Base-by-base conservation (phyloP, 768 basidiomycete genomes). In the Sarcomyxa edulis region DNA sequence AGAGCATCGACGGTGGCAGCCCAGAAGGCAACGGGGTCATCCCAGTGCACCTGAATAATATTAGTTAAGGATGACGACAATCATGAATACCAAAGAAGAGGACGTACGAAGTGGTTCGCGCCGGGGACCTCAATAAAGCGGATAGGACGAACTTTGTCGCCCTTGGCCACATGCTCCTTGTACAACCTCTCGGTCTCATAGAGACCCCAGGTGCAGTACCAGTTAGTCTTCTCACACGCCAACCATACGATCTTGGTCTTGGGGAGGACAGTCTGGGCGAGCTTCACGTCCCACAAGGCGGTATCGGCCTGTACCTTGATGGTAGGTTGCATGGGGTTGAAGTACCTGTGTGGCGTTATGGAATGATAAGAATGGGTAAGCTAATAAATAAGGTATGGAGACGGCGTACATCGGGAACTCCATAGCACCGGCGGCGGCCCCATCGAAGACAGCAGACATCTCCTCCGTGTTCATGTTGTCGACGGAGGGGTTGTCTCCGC, bases 51-150 rank as follows among this genome's bases (percentile, higher is more conserved):
- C 38, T 39, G 38, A 39, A n/a, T n/a, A n/a, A n/a, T n/a, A n/a
- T n/a, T n/a, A n/a, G n/a, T n/a, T n/a, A n/a, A n/a, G n/a, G n/a
- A n/a, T n/a, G n/a, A n/a, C n/a, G n/a, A n/a, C n/a, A n/a, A n/a
- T n/a, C n/a, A n/a, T n/a, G n/a, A n/a, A n/a, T n/a, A n/a, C n/a
- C n/a, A n/a, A n/a, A n/a, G 12, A 3, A 32, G 35, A 15, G 7
- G 24, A 50, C 64, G 41, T 37, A 67, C 65, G 37, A 66, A 62
- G 39, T 67, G 64, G 44, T 67, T 65, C 4, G 48, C 56, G 6
- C 47, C 46, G 14, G 53, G 43, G 14, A 62, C 39, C 2, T 45
- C 31, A 8, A 55, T 11, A 35, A 61, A 60, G 7, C 42, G 24
- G n/a, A 54, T 42, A 3, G 48, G 35, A 12, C 61, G 48, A 20